Conservation (phyloP, 169 alveolate genomes). For the Condylostoma magnum region DNA sequence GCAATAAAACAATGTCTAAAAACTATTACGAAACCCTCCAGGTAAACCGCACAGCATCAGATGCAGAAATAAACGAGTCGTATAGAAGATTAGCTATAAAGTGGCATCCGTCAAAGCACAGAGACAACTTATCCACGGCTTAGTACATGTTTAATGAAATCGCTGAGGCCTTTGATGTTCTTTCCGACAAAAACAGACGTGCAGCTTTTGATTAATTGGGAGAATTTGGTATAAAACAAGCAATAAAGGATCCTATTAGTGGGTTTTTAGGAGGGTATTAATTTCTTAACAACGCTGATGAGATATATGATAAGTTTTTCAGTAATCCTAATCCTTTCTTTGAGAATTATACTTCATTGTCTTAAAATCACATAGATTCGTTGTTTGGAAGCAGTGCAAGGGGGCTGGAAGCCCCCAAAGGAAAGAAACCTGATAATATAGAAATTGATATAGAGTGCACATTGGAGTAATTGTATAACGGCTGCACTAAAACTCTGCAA, state of each 20-base stretch:
- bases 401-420: conserved; percentile 26
- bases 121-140: conserved; percentile 56
- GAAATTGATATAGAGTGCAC: conserved; percentile 61
- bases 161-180: conserved; percentile 75
- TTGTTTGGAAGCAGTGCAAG: conserved; percentile 48
- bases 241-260: conserved; percentile 20
- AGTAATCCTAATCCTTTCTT: conserved; percentile 67
- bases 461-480: conserved; percentile 69
- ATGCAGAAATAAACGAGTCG: conserved; percentile 73
- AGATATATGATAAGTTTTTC: conserved; percentile 73
- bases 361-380: conserved; percentile 39
- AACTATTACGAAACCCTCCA: conserved; percentile 79
- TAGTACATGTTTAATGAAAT: conserved; percentile 64
- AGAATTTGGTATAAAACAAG: conserved; percentile 40
- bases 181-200: conserved; percentile 60
- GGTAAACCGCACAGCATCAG: conserved; percentile 64
- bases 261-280: conserved; percentile 60
- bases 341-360: conserved; percentile 30
- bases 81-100: conserved; percentile 70
- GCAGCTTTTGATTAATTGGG: conserved; percentile 45
- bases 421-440: conserved; percentile 43
- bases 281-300: conserved; percentile 71
- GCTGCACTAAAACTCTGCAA: conserved; percentile 58
- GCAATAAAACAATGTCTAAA: conserved; percentile 30
- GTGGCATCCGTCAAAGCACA: conserved; percentile 72